Evolutionary conservation across 257 asterid species (phyloP), one percentile per base, ranked within the genome.

Genomic region (Ophiorrhiza pumila): DNA sequence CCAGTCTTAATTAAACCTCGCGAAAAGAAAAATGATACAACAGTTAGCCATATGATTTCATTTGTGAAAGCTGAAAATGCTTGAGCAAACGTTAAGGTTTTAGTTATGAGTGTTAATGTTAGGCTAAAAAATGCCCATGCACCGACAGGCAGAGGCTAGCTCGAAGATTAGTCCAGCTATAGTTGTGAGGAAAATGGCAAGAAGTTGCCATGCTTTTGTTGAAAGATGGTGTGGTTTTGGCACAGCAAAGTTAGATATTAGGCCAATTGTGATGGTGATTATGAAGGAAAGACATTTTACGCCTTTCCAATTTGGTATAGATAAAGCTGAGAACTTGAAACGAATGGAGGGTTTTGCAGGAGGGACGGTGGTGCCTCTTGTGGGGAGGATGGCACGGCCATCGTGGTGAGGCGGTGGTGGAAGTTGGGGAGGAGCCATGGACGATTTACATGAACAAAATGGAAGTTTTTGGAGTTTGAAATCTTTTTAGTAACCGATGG

Each of bases 41-140:
- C 92, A 20, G 89, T 88, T 12, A 91, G 82, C 97, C 97, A 91
- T 35, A 88, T 85, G 14, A 89, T 95, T 83, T 91, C 97, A 56
- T 86, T 86, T 0, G 89, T 85, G 79, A 89, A 91, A 18, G 97
- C 90, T 10, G 87, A 45, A 74, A 89, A 85, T 1, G 96, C 97
- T 11, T 88, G 91, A 0, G 88, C 62, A 76, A 92, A 92, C 1
- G 90, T 78, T 17, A 92, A 81, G 12, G 97, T 92, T 64, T 81
- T 85, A 7, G 90, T 87, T 18, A 83, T 77, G 1, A 92, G 85
- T 10, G 90, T 68, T 18, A 80, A 13, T 0, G 95, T 88, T 5
- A 92, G 87, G 78, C 93, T 85, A 22, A 79, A 59, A 31, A 89
- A 42, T 0, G 89, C 91, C 96, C 96, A 89, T 2, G 93, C 91